phyloP scores from a whole-genome alignment of 169 alveolate species.

The Plasmodium vivax region DNA sequence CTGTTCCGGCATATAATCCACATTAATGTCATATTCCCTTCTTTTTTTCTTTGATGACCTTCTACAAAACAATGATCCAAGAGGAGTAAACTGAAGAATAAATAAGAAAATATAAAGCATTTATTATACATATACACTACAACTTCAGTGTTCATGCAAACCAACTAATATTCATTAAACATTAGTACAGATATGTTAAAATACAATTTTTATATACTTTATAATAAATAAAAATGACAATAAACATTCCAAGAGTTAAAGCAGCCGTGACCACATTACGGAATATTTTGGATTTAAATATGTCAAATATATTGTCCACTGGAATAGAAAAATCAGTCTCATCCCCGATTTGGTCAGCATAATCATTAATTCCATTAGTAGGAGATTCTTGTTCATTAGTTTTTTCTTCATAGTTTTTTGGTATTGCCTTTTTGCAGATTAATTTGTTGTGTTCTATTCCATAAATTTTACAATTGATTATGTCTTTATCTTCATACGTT shows the following conservation, averaged over 20 bases:
- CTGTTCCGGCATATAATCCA: background rate
- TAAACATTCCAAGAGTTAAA: background rate
- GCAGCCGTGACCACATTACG: background rate
- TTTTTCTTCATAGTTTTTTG: too few species aligned
- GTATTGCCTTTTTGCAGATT: too few species aligned
- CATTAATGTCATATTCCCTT: background rate
- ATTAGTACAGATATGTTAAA: background rate
- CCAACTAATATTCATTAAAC: background rate
- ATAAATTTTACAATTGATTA: too few species aligned
- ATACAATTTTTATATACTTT: background rate
- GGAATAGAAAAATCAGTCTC: background rate
- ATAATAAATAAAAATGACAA: background rate
- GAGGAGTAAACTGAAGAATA: background rate
- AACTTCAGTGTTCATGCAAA: too few species aligned
- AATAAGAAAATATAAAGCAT: background rate
- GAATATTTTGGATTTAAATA: background rate
- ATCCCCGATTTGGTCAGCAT: background rate
- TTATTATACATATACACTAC: background rate
- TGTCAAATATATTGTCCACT: background rate
- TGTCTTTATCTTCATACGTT: too few species aligned
- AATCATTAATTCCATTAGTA: too few species aligned
- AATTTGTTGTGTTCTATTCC: too few species aligned
- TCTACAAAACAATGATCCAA: background rate
- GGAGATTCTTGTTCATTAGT: too few species aligned
- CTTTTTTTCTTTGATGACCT: too few species aligned